Conservation (phyloP, 306 rosid species). For the Ormosia semicastrata region DNA sequence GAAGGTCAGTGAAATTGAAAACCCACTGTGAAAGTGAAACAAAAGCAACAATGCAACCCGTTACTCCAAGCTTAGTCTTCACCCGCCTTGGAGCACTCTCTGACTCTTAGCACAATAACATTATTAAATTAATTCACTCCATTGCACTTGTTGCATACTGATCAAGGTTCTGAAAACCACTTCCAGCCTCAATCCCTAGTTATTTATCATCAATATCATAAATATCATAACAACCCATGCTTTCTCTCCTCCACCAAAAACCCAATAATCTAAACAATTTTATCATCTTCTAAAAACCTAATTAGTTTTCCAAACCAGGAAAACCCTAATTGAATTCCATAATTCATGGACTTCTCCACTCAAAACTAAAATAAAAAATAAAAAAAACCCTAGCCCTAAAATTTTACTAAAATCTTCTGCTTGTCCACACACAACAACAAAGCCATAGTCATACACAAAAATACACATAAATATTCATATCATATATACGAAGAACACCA, state of each 20-base stretch:
- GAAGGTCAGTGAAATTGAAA: conserved; percentile 7
- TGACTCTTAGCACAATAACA: not conserved
- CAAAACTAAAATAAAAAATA: conserved; percentile 34
- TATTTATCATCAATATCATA: not conserved
- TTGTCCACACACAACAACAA: conserved; percentile 51
- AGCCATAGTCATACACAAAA: conserved; percentile 37
- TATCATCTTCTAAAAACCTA: conserved; percentile 37
- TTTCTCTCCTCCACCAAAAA: no score
- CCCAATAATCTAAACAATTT: no score
- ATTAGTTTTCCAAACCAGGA: conserved; percentile 3
- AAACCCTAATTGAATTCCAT: conserved; percentile 43
- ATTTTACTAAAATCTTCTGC: no score
- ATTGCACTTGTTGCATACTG: conserved; percentile 1
- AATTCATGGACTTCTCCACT: conserved; percentile 41
- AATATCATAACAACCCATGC: not conserved
- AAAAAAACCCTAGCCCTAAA: conserved; percentile 42
- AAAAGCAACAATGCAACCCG: not conserved
- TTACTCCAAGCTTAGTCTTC: conserved; percentile 7
- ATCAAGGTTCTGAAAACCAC: conserved; percentile 27
- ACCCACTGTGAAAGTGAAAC: not conserved
- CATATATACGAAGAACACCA: not conserved
- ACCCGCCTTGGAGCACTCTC: not conserved
- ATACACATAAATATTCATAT: conserved; percentile 28
- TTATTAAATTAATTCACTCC: not conserved
- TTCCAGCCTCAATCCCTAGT: conserved; percentile 37